A percentile compares a stretch with the other conserved stretches of the same genome.
phyloP scores from a whole-genome alignment of 306 rosid species.

The Rosa lucieae region DNA sequence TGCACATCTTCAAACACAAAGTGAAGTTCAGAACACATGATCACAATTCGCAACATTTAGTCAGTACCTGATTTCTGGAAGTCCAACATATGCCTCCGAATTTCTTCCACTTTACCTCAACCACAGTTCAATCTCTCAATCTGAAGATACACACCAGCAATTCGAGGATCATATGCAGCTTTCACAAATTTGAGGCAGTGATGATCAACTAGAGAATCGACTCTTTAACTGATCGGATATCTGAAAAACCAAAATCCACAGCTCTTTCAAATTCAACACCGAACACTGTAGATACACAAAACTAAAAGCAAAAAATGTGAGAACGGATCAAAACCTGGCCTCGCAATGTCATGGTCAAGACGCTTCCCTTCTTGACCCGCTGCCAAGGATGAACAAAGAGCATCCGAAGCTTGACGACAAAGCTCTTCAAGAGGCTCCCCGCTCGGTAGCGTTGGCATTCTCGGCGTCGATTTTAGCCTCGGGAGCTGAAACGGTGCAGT shows the following conservation, averaged over 20 bases:
- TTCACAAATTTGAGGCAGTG: conserved; percentile 87
- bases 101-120: conserved; percentile 92
- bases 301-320: no score
- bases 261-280: background rate
- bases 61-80: conserved; percentile 82
- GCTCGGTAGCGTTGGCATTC: conserved; percentile 41
- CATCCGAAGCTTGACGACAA: conserved; percentile 65
- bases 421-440: conserved; percentile 53
- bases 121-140: conserved; percentile 81
- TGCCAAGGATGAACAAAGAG: no score
- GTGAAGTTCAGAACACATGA: background rate
- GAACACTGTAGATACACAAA: background rate
- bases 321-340: no score
- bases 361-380: no score
- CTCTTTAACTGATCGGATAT: conserved; percentile 77
- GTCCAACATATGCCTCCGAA: conserved; percentile 73
- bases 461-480: conserved; percentile 19
- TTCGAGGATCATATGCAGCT: conserved; percentile 89
- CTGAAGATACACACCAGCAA: conserved; percentile 75
- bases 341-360: no score
- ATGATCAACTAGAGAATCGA: conserved; percentile 64
- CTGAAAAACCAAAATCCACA: conserved; percentile 28
- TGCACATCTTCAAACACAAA: background rate
- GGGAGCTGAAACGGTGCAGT: background rate
- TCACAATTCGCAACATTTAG: background rate